Percentiles rank a stretch among this genome's conserved stretches.
Evolutionary conservation across 768 basidiomycete genomes (phyloP).

Genomic region (Pluteus cervinus): DNA sequence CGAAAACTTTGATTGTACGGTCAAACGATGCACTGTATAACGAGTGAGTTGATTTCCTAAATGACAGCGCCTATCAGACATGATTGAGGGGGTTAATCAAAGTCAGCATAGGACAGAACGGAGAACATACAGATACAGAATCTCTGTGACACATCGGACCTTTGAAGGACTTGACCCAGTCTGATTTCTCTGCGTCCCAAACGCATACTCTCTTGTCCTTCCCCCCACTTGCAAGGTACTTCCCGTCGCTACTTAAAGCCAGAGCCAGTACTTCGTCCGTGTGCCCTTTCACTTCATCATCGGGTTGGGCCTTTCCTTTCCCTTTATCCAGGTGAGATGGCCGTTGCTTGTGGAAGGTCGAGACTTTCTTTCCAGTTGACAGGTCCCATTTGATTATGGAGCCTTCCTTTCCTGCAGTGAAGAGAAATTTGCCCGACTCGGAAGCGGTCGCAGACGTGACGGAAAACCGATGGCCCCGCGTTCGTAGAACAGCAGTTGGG

Average conservation of each 20-base stretch:
- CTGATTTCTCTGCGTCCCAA: conserved; percentile 74
- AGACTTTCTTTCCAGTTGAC: conserved; percentile 49
- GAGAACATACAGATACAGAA: conserved; percentile 26
- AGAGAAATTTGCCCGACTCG: conserved; percentile 68
- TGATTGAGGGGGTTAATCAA: conserved; percentile 3
- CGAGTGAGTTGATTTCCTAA: conserved; percentile 72
- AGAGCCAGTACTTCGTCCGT: conserved; percentile 81
- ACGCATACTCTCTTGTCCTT: conserved; percentile 77
- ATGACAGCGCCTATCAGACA: conserved; percentile 50
- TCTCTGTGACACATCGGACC: conserved; percentile 67
- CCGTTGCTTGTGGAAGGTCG: conserved; percentile 56
- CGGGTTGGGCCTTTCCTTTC: conserved; percentile 43
- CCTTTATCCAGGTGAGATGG: conserved; percentile 40
- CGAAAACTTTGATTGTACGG: conserved; percentile 87
- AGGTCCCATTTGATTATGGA: conserved; percentile 84
- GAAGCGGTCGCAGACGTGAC: conserved; percentile 80
- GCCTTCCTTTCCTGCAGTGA: conserved; percentile 89
- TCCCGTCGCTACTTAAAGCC: conserved; percentile 82
- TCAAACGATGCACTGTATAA: conserved; percentile 79
- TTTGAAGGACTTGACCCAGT: conserved; percentile 78
- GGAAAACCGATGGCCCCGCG: conserved; percentile 69
- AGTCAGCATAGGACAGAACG: conserved; percentile 1
- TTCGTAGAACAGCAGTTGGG: conserved; percentile 46
- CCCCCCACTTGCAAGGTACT: conserved; percentile 81
- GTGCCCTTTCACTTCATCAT: conserved; percentile 60